Percentiles rank a stretch among this genome's conserved stretches.
phyloP scores from a whole-genome alignment of 495 filamentous ascomycete genomes.

The Aspergillus bridgeri region DNA sequence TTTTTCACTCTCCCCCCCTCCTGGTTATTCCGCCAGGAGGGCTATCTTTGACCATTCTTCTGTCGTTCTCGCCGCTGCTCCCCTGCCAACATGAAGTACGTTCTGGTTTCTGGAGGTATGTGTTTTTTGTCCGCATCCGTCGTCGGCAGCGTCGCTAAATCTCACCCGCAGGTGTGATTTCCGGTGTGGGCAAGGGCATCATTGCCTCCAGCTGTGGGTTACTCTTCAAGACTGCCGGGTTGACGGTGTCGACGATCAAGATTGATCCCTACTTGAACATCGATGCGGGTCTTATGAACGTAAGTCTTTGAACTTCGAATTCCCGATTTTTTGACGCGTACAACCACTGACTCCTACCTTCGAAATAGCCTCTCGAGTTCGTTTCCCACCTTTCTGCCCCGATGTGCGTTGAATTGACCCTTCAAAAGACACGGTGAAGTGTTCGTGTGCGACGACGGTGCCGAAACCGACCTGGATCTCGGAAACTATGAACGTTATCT shows the following conservation, averaged over 20 bases:
- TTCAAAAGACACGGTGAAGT: slow-evolving; percentile 63
- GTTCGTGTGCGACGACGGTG: slow-evolving; percentile 72
- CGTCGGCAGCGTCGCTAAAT: not conserved
- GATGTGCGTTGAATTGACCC: slow-evolving; percentile 7
- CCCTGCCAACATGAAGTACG: slow-evolving; percentile 69
- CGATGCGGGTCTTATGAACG: slow-evolving; percentile 80
- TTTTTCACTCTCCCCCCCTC: slow-evolving; percentile 19
- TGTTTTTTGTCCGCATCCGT: slow-evolving; percentile 7
- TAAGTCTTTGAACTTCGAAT: slow-evolving; percentile 42
- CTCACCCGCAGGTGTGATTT: slow-evolving; percentile 59
- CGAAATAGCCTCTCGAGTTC: slow-evolving; percentile 18
- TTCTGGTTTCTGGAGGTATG: slow-evolving; percentile 76
- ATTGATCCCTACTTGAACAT: slow-evolving; percentile 62
- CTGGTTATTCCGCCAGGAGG: slow-evolving; percentile 21
- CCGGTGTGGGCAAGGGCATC: slow-evolving; percentile 79
- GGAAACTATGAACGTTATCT: slow-evolving; percentile 93
- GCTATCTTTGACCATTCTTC: slow-evolving; percentile 11
- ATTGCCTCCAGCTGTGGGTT: slow-evolving; percentile 66
- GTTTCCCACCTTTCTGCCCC: slow-evolving; percentile 9
- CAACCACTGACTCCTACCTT: slow-evolving; percentile 5
- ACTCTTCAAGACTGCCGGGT: slow-evolving; percentile 78
- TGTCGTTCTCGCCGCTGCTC: not conserved
- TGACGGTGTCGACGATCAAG: slow-evolving; percentile 59
- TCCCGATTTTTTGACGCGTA: not conserved
- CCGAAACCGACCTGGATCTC: slow-evolving; percentile 87